phyloP scores from a whole-genome alignment of 2,329 filamentous ascomycete species.

The Teratosphaeria pseudoeucalypti region DNA sequence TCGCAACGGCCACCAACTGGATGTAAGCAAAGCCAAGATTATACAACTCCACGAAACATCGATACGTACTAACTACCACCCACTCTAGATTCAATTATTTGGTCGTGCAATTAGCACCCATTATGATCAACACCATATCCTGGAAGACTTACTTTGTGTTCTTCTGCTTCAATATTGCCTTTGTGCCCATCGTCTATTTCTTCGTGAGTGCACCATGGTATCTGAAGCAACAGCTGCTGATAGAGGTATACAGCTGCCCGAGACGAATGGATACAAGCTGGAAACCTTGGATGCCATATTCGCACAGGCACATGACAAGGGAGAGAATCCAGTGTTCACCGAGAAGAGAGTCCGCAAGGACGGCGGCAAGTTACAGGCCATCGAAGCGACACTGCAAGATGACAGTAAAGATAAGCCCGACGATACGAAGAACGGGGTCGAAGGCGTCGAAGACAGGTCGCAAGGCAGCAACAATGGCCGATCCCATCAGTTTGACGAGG shows the following conservation, averaged over 20 bases:
- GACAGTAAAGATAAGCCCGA: background rate
- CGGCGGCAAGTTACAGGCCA: conserved; percentile 2
- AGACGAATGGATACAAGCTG: conserved; percentile 44
- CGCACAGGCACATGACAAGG: conserved; percentile 9
- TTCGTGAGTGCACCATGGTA: conserved; percentile 26
- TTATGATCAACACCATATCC: conserved; percentile 46
- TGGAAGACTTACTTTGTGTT: conserved; percentile 45
- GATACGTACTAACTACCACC: background rate
- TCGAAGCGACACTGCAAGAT: background rate
- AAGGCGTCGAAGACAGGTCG: background rate
- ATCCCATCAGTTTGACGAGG: background rate
- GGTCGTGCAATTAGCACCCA: conserved; percentile 56
- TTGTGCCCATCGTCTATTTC: conserved; percentile 34
- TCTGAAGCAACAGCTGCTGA: background rate
- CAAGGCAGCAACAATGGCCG: background rate
- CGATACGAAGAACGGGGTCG: background rate
- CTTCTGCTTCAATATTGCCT: conserved; percentile 8
- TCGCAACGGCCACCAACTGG: background rate
- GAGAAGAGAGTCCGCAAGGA: conserved; percentile 10
- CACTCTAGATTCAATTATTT: background rate
- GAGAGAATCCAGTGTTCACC: conserved; percentile 12
- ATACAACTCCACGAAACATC: background rate
- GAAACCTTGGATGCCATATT: conserved; percentile 52
- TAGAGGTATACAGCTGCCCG: conserved; percentile 36
- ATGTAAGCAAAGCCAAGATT: background rate